phyloP scores from a whole-genome alignment of 306 rosid genomes.

The Senna siamea region DNA sequence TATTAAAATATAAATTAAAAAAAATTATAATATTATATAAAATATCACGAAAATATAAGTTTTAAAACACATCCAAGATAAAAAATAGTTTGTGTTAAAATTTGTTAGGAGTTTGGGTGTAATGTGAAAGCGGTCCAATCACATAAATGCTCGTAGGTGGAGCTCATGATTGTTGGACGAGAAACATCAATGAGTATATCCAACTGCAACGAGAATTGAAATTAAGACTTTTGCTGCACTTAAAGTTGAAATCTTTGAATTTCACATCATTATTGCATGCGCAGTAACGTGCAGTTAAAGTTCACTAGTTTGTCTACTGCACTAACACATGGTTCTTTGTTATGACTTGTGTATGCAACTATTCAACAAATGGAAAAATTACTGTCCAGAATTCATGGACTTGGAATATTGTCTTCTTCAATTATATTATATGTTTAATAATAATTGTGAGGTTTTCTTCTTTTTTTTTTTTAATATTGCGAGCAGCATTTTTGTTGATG shows the following conservation, averaged over 20 bases:
- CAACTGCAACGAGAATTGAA: background rate
- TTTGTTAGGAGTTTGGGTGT: background rate
- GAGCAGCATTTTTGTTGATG: no score
- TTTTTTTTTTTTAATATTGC: no score
- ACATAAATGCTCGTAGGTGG: background rate
- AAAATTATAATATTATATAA: no score
- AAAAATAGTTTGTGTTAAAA: no score
- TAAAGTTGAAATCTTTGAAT: conserved; percentile 19
- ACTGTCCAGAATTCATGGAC: no score
- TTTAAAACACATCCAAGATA: no score
- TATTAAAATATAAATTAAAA: no score
- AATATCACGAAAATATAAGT: no score
- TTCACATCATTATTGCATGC: conserved; percentile 20
- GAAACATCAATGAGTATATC: background rate
- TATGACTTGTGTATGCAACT: background rate
- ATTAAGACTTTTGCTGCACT: conserved; percentile 33
- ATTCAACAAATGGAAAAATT: background rate
- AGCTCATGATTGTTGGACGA: conserved; percentile 17
- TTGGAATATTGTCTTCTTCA: no score
- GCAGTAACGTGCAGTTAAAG: background rate
- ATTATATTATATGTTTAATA: no score
- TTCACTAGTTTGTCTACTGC: background rate
- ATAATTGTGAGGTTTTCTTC: no score
- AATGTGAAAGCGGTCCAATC: background rate
- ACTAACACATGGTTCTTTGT: background rate